A percentile compares a stretch with the other conserved stretches of the same genome.
Evolutionary conservation across 441 rosid species (phyloP).

Genomic region (Jatropha multifida): DNA sequence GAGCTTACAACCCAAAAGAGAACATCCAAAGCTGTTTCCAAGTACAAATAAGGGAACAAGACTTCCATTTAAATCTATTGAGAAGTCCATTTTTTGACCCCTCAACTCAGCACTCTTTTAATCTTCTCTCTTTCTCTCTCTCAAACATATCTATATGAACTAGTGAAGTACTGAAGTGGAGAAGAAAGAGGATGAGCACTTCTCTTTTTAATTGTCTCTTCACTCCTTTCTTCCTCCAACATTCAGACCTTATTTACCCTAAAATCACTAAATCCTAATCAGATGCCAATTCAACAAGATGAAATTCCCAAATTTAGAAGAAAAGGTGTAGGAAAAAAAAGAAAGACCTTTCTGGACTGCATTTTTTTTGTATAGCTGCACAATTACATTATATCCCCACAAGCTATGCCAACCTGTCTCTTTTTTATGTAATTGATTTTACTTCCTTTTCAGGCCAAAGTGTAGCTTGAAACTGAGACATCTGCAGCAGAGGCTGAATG

Average conservation of each 20-base stretch:
- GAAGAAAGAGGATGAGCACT: conserved; percentile 99
- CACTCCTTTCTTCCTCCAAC: conserved; percentile 73
- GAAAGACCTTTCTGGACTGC: conserved; percentile 37
- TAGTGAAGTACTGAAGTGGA: conserved; percentile 34
- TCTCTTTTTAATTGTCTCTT: conserved; percentile 45
- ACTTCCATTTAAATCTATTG: conserved; percentile 26
- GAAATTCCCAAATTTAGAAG: conserved; percentile 22
- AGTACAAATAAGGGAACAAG: conserved; percentile 25
- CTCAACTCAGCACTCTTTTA: conserved; percentile 35
- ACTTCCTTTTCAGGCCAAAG: conserved; percentile 48
- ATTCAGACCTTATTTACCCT: conserved; percentile 41
- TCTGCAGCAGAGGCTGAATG: conserved; percentile 72
- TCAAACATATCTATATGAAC: conserved; percentile 31
- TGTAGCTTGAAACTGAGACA: conserved; percentile 75
- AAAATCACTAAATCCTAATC: conserved; percentile 34
- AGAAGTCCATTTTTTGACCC: conserved; percentile 30
- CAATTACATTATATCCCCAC: conserved; percentile 41
- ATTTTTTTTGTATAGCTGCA: conserved; percentile 52
- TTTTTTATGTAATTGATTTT: conserved; percentile 6
- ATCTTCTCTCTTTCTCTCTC: conserved; percentile 23
- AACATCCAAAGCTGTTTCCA: conserved; percentile 18
- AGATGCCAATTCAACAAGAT: conserved; percentile 35
- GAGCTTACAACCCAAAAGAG: conserved; percentile 36
- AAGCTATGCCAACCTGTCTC: conserved; percentile 23
- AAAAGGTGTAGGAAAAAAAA: conserved; percentile 23